Evolutionary conservation across 768 basidiomycete species (phyloP).

Genomic region (Bullera alba): DNA sequence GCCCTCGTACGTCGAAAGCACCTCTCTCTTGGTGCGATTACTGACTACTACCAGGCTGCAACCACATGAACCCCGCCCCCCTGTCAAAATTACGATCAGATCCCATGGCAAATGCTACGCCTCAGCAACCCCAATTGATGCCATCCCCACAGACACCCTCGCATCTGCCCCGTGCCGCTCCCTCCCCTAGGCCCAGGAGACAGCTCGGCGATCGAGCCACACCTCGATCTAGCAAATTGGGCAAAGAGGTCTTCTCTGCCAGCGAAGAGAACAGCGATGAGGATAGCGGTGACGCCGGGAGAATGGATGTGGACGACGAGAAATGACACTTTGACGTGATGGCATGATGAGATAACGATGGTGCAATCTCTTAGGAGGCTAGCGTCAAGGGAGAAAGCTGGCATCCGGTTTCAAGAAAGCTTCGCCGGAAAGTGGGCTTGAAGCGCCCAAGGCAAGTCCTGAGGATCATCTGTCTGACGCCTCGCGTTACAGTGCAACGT

Average conservation of each 20-base stretch:
- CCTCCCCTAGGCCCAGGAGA: conserved; percentile 22
- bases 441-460: no score
- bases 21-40: background rate
- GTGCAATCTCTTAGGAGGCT: no score
- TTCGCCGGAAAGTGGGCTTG: no score
- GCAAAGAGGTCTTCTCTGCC: conserved; percentile 30
- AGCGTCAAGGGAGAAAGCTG: no score
- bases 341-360: no score
- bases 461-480: no score
- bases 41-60: conserved; percentile 31
- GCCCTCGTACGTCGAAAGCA: conserved; percentile 32
- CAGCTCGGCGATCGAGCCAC: conserved; percentile 14
- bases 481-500: no score
- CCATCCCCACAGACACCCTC: conserved; percentile 11
- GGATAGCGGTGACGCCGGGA: conserved; percentile 4
- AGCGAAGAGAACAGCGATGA: conserved; percentile 11
- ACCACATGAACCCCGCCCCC: conserved; percentile 41
- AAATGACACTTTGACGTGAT: no score
- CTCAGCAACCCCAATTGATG: background rate
- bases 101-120: background rate
- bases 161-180: conserved; percentile 5
- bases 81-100: conserved; percentile 9
- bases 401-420: no score
- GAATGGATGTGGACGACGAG: conserved; percentile 30
- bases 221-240: conserved; percentile 23